Percentiles rank a stretch among this genome's conserved stretches.
These are phyloP conservation scores for Cochlearia excelsa DNA, from an alignment of 345 rosid species.

Conservation along the genomic window DNA sequence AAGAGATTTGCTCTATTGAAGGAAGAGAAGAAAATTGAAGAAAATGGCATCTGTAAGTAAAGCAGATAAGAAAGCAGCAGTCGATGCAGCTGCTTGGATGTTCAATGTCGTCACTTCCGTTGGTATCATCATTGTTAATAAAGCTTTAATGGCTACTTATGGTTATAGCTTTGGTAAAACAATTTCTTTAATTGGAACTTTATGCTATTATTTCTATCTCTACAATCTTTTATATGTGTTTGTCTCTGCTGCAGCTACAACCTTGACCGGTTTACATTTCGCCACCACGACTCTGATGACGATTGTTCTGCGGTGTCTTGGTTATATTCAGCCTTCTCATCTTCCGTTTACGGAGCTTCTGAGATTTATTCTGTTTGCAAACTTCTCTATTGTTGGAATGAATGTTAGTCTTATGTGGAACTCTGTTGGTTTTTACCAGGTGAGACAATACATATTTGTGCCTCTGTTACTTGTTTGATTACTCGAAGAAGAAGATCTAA, in stretches of 20 bases:
- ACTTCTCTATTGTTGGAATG: conserved; percentile 98
- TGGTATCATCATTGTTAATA: conserved; percentile 92
- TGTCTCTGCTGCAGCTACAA: conserved; percentile 64
- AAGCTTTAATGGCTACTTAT: conserved; percentile 95
- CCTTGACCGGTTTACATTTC: conserved; percentile 93
- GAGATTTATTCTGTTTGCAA: conserved; percentile 78
- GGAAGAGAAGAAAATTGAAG: conserved; percentile 10
- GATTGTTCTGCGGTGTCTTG: conserved; percentile 69
- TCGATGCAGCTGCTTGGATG: conserved; percentile 97
- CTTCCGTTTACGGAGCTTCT: conserved; percentile 76
- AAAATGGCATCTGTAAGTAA: conserved; percentile 69
- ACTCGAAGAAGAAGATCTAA: too few relatives aligned
- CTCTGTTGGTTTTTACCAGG: conserved; percentile 99
- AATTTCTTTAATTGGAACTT: not conserved
- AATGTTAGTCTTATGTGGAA: conserved; percentile 98
- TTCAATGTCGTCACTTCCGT: conserved; percentile 98
- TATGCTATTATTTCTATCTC: not conserved
- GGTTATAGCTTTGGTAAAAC: conserved; percentile 88
- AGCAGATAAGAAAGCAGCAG: conserved; percentile 77
- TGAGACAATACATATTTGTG: conserved; percentile 19
- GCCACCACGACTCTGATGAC: conserved; percentile 85
- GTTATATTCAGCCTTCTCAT: conserved; percentile 90
- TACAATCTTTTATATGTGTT: conserved; percentile 46
- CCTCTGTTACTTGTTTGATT: not conserved
- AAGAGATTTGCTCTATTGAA: conserved; percentile 25